A percentile compares a stretch with the other conserved stretches of the same genome.
These are phyloP conservation scores for Thermomyces lanuginosus DNA, from an alignment of 2,329 filamentous ascomycete genomes.

Conservation along the genomic window DNA sequence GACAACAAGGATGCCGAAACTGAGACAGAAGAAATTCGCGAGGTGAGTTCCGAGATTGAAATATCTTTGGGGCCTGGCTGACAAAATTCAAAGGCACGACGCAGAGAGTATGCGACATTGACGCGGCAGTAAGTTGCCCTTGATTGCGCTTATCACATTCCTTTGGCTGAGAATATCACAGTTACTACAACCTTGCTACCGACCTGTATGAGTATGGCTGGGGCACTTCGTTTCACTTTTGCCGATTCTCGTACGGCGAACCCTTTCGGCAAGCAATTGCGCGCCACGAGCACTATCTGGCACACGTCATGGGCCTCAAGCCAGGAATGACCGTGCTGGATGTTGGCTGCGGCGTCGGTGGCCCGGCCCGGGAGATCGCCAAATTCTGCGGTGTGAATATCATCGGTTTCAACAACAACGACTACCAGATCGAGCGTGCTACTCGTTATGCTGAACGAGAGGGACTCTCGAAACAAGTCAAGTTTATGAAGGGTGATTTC, in stretches of 20 bases:
- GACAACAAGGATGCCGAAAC: constrained; percentile 63
- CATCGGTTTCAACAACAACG: constrained; percentile 93
- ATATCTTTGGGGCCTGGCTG: constrained; percentile 1
- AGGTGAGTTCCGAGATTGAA: constrained; percentile 37
- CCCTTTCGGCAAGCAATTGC: constrained; percentile 81
- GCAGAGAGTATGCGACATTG: constrained; percentile 78
- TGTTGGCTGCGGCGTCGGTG: constrained; percentile 92
- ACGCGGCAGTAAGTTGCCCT: constrained; percentile 62
- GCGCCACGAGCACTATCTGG: constrained; percentile 94
- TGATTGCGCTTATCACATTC: constrained; percentile 4
- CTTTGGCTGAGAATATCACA: constrained; percentile 18
- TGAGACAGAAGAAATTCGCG: constrained; percentile 70
- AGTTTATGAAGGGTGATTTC: constrained; percentile 89
- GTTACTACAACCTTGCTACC: constrained; percentile 94
- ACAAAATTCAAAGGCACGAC: constrained; percentile 43
- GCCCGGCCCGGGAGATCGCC: constrained; percentile 86
- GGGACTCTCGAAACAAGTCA: constrained; percentile 60
- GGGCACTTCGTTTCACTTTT: constrained; percentile 95
- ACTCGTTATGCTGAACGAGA: constrained; percentile 69
- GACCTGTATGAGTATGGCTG: constrained; percentile 95
- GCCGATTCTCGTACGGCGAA: constrained; percentile 76
- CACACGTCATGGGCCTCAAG: constrained; percentile 70
- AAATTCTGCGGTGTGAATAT: constrained; percentile 86
- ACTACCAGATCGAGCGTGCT: constrained; percentile 96
- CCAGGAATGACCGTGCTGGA: constrained; percentile 82